phyloP scores from a whole-genome alignment of 108 stramenopile genomes.

The Pinguiococcus pyrenoidosus region DNA sequence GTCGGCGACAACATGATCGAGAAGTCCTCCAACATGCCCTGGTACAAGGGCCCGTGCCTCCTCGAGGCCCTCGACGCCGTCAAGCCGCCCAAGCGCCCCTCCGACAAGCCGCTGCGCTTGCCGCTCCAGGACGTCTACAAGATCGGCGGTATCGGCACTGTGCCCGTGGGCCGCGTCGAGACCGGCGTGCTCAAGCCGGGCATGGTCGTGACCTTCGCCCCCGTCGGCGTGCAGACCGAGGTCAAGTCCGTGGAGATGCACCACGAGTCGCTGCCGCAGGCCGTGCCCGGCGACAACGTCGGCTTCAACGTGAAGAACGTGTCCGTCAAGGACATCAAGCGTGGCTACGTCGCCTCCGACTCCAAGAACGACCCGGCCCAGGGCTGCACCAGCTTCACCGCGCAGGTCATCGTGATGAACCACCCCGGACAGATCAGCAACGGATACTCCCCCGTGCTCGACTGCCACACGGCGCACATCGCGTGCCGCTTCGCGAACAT shows the following conservation, averaged over 20 bases:
- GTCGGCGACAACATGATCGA: slow-evolving; percentile 83
- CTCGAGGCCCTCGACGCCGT: slow-evolving; percentile 78
- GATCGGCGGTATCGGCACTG: slow-evolving; percentile 82
- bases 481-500: slow-evolving; percentile 74
- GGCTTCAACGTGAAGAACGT: slow-evolving; percentile 86
- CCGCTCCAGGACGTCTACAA: slow-evolving; percentile 91
- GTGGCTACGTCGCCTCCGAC: slow-evolving; percentile 77
- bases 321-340: slow-evolving; percentile 68
- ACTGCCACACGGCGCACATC: slow-evolving; percentile 87
- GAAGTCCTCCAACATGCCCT: slow-evolving; percentile 67
- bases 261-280: slow-evolving; percentile 65
- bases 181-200: slow-evolving; percentile 80
- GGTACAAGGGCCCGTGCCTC: slow-evolving; percentile 82
- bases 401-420: slow-evolving; percentile 87
- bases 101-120: slow-evolving; percentile 83
- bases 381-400: slow-evolving; percentile 25
- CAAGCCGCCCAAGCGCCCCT: slow-evolving; percentile 65
- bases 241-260: slow-evolving; percentile 89
- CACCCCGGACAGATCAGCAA: slow-evolving; percentile 63
- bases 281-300: slow-evolving; percentile 79
- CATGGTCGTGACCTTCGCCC: slow-evolving; percentile 66
- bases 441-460: slow-evolving; percentile 81
- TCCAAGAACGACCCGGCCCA: slow-evolving; percentile 54
- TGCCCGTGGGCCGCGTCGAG: slow-evolving; percentile 85
- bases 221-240: slow-evolving; percentile 54